Evolutionary conservation across 2,329 filamentous ascomycete species (phyloP).

Genomic region (Sporothrix humicola): DNA sequence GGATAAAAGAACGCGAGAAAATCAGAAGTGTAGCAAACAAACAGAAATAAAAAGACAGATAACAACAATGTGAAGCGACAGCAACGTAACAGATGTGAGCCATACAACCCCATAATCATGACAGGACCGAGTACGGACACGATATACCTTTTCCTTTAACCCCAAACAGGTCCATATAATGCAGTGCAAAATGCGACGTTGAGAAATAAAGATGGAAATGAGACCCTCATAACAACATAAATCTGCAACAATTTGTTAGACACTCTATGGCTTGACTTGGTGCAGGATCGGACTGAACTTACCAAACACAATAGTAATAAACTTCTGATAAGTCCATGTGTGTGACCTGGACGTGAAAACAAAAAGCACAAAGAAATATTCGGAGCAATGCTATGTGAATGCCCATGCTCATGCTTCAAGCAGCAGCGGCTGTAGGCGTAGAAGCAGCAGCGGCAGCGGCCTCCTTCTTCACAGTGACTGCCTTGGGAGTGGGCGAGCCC

Average conservation of each 20-base stretch:
- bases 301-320: not conserved
- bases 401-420: not conserved
- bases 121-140: conserved; percentile 2
- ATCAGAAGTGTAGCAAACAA: conserved; percentile 18
- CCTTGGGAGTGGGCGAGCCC: conserved; percentile 28
- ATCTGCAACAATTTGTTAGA: not conserved
- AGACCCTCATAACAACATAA: not conserved
- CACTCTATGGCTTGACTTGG: too few relatives aligned
- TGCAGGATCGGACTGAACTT: not conserved
- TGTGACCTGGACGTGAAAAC: too few relatives aligned
- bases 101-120: not conserved
- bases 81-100: not conserved
- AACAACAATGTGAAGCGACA: not conserved
- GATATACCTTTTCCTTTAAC: not conserved
- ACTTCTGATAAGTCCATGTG: not conserved
- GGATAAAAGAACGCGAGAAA: conserved; percentile 23
- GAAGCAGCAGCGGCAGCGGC: not conserved
- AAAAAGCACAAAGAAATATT: too few relatives aligned
- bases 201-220: too few relatives aligned
- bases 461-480: conserved; percentile 24
- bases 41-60: conserved; percentile 7
- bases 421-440: not conserved
- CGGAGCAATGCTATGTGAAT: not conserved
- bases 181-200: not conserved
- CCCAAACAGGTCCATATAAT: not conserved